Evolutionary conservation across 495 filamentous ascomycete species (phyloP).

Genomic region (Daldinia vernicosa): DNA sequence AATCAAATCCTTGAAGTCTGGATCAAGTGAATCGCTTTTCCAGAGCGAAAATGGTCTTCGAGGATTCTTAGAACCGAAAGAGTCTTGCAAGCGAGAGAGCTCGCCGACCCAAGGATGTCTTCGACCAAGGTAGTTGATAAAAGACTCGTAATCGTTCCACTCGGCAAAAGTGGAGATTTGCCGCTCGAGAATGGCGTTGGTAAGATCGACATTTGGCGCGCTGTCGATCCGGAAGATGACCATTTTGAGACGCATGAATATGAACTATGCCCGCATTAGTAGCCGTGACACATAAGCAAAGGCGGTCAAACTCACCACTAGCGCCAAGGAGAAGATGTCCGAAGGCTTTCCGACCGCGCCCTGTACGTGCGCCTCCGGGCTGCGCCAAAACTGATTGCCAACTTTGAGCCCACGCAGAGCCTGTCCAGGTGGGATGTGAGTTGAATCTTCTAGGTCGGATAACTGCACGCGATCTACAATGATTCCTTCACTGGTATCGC

Average conservation of each 20-base stretch:
- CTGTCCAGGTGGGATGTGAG: conserved; percentile 51
- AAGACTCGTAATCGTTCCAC: conserved; percentile 48
- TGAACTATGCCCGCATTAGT: conserved; percentile 38
- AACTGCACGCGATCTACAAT: conserved; percentile 51
- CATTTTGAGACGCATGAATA: conserved; percentile 51
- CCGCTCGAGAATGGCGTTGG: conserved; percentile 53
- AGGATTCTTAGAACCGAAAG: conserved; percentile 49
- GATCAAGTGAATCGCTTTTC: conserved; percentile 48
- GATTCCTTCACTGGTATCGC: conserved; percentile 44
- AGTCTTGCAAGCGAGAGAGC: conserved; percentile 45
- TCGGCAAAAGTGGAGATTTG: conserved; percentile 63
- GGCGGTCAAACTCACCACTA: conserved; percentile 48
- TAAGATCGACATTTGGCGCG: conserved; percentile 56
- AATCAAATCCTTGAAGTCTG: conserved; percentile 54
- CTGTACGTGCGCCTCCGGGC: conserved; percentile 49
- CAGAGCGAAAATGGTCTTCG: conserved; percentile 48
- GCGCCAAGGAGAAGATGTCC: conserved; percentile 50
- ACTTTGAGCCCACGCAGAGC: conserved; percentile 44
- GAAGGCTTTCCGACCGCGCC: conserved; percentile 47
- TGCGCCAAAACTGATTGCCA: conserved; percentile 53
- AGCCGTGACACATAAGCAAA: conserved; percentile 1
- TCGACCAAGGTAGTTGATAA: conserved; percentile 49
- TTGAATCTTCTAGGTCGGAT: conserved; percentile 57
- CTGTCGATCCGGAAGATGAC: conserved; percentile 56
- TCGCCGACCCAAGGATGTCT: conserved; percentile 50